These are phyloP conservation scores for Metschnikowia arizonensis DNA, from an alignment of 805 yeast species.

Conservation along the genomic window DNA sequence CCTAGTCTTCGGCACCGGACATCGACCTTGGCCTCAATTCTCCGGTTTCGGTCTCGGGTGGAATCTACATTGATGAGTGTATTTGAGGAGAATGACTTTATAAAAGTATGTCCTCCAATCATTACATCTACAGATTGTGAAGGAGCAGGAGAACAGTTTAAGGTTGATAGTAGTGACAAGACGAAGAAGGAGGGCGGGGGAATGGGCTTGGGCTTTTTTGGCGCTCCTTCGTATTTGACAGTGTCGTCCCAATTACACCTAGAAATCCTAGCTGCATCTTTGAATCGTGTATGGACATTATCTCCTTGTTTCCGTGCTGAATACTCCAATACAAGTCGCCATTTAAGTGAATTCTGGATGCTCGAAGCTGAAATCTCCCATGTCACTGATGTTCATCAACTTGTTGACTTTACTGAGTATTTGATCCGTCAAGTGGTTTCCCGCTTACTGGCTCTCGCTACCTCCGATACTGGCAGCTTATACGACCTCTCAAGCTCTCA, in stretches of 20 bases:
- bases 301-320: slow-evolving; percentile 96
- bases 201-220: slow-evolving; percentile 45
- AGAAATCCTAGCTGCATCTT: slow-evolving; percentile 71
- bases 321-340: slow-evolving; percentile 80
- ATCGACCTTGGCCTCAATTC: slow-evolving; percentile 54
- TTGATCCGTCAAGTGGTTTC: slow-evolving; percentile 49
- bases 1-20: slow-evolving; percentile 80
- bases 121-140: slow-evolving; percentile 91
- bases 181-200: not conserved
- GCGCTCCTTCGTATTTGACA: slow-evolving; percentile 65
- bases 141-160: slow-evolving; percentile 93
- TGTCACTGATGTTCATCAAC: slow-evolving; percentile 50
- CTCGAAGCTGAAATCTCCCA: slow-evolving; percentile 86
- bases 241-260: slow-evolving; percentile 92
- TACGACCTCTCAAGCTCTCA: slow-evolving; percentile 35
- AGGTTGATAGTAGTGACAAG: slow-evolving; percentile 37
- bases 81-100: slow-evolving; percentile 51
- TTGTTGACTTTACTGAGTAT: slow-evolving; percentile 62
- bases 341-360: slow-evolving; percentile 96
- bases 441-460: slow-evolving; percentile 9
- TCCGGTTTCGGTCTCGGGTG: slow-evolving; percentile 69
- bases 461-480: slow-evolving; percentile 5
- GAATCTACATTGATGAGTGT: slow-evolving; percentile 52
- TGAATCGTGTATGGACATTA: slow-evolving; percentile 80
- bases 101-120: slow-evolving; percentile 80